Conservation (phyloP, 169 alveolate genomes). For the Eimeria maxima region DNA sequence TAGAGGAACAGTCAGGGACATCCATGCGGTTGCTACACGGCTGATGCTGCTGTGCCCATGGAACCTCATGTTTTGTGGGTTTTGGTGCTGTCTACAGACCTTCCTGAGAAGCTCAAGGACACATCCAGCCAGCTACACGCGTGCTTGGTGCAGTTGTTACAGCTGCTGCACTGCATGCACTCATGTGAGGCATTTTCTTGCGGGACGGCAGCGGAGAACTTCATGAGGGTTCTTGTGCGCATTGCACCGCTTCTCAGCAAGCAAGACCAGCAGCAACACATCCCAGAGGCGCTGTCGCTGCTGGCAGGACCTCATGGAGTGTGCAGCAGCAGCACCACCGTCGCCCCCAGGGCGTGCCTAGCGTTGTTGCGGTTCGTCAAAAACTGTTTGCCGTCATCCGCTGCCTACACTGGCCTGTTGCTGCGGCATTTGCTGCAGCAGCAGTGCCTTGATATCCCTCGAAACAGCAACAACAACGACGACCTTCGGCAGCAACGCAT, state of each 20-base stretch:
- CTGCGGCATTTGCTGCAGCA: constrained; percentile 74
- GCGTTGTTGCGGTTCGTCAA: constrained; percentile 75
- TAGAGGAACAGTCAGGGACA: neutral
- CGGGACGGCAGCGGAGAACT: constrained; percentile 59
- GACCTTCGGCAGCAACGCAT: constrained; percentile 35
- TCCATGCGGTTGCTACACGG: constrained; percentile 17
- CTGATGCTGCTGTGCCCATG: neutral
- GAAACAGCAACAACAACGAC: constrained; percentile 34
- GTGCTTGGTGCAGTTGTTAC: constrained; percentile 47
- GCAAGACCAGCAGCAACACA: constrained; percentile 69
- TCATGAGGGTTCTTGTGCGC: constrained; percentile 61
- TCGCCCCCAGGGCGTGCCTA: constrained; percentile 66
- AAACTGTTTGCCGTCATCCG: constrained; percentile 44
- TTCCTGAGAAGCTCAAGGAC: constrained; percentile 53
- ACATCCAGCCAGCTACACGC: constrained; percentile 45
- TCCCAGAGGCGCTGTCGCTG: constrained; percentile 71
- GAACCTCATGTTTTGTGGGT: neutral
- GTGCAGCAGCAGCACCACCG: constrained; percentile 66
- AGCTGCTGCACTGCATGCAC: constrained; percentile 68
- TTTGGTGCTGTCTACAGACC: constrained; percentile 34
- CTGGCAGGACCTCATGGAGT: constrained; percentile 71
- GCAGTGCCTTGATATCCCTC: constrained; percentile 73
- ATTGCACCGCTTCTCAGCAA: constrained; percentile 36
- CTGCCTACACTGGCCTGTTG: constrained; percentile 65
- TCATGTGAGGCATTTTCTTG: neutral